These are phyloP conservation scores for Salix brachista DNA, from an alignment of 345 rosid species.

Conservation along the genomic window DNA sequence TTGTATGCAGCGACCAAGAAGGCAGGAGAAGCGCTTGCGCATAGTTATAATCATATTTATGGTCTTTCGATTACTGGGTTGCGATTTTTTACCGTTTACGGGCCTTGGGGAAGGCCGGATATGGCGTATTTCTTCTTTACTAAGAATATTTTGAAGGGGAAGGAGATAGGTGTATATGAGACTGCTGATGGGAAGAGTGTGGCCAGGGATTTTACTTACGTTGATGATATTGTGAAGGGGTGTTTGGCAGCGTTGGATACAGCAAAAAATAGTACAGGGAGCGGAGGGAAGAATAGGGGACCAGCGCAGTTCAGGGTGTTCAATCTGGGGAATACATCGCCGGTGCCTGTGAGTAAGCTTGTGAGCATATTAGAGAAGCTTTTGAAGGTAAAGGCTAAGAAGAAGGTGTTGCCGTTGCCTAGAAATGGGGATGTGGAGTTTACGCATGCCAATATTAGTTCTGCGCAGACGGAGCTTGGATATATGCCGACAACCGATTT, in stretches of 20 bases:
- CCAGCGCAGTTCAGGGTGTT: constrained; percentile 83
- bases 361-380: constrained; percentile 79
- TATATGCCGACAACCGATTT: constrained; percentile 86
- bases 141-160: constrained; percentile 65
- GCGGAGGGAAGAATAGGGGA: constrained; percentile 82
- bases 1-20: constrained; percentile 88
- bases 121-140: constrained; percentile 96
- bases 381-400: constrained; percentile 81
- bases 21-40: constrained; percentile 92
- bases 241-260: constrained; percentile 81
- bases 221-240: constrained; percentile 91
- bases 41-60: constrained; percentile 83
- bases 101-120: constrained; percentile 95
- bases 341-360: constrained; percentile 77
- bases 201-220: constrained; percentile 89
- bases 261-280: constrained; percentile 88
- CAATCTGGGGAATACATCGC: constrained; percentile 91
- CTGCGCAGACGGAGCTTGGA: constrained; percentile 68
- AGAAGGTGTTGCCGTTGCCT: constrained; percentile 70
- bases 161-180: constrained; percentile 42
- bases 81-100: constrained; percentile 83
- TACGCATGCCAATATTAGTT: constrained; percentile 92
- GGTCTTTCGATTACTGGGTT: constrained; percentile 81
- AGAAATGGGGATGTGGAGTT: constrained; percentile 87
- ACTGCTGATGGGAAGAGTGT: constrained; percentile 26